Evolutionary conservation across 805 yeast species (phyloP).

Genomic region (Hanseniaspora lachancei): DNA sequence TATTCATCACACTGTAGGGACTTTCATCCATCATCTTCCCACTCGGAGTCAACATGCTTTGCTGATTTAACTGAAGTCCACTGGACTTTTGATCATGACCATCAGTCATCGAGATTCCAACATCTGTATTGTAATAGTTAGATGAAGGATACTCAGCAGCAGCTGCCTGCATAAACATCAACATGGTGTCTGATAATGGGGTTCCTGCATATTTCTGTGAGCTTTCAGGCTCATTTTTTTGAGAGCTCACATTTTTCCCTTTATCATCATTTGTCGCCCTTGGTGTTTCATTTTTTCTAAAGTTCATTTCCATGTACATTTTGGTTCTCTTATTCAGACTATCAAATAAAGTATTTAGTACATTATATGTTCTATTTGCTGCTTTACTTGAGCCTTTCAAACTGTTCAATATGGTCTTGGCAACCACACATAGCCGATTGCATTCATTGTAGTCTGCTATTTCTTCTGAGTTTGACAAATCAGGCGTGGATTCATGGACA

Average conservation of each 20-base stretch:
- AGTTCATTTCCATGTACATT: constrained; percentile 25
- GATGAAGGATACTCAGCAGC: neutral
- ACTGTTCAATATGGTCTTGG: constrained; percentile 56
- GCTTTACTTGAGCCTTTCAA: constrained; percentile 65
- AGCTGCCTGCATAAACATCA: constrained; percentile 8
- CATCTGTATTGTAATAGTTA: constrained; percentile 6
- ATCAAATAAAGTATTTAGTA: constrained; percentile 67
- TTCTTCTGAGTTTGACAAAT: constrained; percentile 30
- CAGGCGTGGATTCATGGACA: constrained; percentile 41
- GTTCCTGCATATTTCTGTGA: neutral
- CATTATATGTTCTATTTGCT: constrained; percentile 65
- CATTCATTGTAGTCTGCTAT: constrained; percentile 42
- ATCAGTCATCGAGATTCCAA: constrained; percentile 14
- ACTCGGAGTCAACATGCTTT: neutral
- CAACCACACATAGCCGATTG: constrained; percentile 66
- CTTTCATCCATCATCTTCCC: neutral
- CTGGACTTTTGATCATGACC: neutral
- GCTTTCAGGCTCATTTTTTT: neutral
- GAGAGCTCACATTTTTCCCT: constrained; percentile 13
- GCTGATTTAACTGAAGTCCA: neutral
- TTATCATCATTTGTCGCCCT: neutral
- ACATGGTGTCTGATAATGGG: constrained; percentile 3
- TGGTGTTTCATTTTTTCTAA: constrained; percentile 9
- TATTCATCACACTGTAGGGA: neutral
- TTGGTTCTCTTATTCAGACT: constrained; percentile 65